phyloP scores from a whole-genome alignment of 2,329 filamentous ascomycete genomes.

The Aspergillus thermomutatus region DNA sequence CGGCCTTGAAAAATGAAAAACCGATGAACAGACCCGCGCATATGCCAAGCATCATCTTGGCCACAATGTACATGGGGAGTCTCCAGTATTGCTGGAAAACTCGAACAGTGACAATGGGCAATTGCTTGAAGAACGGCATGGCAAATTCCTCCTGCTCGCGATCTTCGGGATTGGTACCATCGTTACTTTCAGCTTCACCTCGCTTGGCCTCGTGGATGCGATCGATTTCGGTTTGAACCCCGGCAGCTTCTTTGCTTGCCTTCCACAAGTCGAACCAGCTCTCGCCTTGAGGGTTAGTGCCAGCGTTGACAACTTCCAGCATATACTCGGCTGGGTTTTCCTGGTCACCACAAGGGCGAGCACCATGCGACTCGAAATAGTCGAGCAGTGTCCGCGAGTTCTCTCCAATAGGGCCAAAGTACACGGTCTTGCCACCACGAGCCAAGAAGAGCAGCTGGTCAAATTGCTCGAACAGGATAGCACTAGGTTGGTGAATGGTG shows the following conservation, averaged over 20 bases:
- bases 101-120: conserved; percentile 64
- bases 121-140: conserved; percentile 64
- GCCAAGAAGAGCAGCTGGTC: conserved; percentile 61
- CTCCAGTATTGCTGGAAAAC: conserved; percentile 91
- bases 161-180: conserved; percentile 40
- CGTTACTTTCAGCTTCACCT: conserved; percentile 19
- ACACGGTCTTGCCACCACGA: conserved; percentile 62
- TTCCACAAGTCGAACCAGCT: conserved; percentile 64
- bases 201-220: conserved; percentile 50
- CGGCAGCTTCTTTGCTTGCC: conserved; percentile 51
- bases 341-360: conserved; percentile 52
- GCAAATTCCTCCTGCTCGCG: conserved; percentile 74
- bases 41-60: conserved; percentile 67
- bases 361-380: conserved; percentile 65
- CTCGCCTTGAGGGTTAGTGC: conserved; percentile 25
- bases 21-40: conserved; percentile 69
- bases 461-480: conserved; percentile 84
- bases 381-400: conserved; percentile 54
- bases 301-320: conserved; percentile 54
- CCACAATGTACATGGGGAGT: conserved; percentile 78
- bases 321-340: conserved; percentile 76
- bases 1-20: conserved; percentile 71
- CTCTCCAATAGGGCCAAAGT: conserved; percentile 63
- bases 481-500: conserved; percentile 90
- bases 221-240: conserved; percentile 56